Evolutionary conservation across 78 protist genomes (phyloP).

Genomic region (Monocercomonoides exilis): DNA sequence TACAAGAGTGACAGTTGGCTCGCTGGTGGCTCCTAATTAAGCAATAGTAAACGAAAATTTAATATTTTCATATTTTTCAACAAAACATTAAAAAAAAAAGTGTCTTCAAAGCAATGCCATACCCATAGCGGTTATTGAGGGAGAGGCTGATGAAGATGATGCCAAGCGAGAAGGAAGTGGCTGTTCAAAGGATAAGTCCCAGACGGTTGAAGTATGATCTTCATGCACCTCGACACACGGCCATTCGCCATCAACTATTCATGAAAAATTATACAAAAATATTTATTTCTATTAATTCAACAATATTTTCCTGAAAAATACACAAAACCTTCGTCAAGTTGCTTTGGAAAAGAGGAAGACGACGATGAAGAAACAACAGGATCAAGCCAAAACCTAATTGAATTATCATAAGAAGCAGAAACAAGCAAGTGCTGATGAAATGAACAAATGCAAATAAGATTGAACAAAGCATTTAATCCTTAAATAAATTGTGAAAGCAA

Average conservation of each 20-base stretch:
- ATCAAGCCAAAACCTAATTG: slow-evolving; percentile 57
- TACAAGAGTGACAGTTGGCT: no score
- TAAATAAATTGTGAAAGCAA: not conserved
- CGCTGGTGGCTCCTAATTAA: no score
- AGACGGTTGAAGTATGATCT: slow-evolving; percentile 81
- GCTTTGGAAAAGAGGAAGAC: not conserved
- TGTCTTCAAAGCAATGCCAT: no score
- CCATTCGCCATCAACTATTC: slow-evolving; percentile 77
- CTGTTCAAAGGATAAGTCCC: slow-evolving; percentile 67
- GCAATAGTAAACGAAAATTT: no score
- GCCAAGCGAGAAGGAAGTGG: no score
- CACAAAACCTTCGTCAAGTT: not conserved
- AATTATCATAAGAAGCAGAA: slow-evolving; percentile 77
- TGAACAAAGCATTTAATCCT: no score
- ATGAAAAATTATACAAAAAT: not conserved
- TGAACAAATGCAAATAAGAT: not conserved
- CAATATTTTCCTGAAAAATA: not conserved
- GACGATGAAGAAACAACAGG: not conserved
- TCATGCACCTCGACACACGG: slow-evolving; percentile 47
- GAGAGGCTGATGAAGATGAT: no score
- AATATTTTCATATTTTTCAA: no score
- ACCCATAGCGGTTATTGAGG: no score
- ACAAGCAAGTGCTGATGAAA: slow-evolving; percentile 15
- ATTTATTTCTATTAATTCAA: not conserved
- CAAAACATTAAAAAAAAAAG: no score